phyloP scores from a whole-genome alignment of 202 grass and related monocot species.

The Zoysia matrella region DNA sequence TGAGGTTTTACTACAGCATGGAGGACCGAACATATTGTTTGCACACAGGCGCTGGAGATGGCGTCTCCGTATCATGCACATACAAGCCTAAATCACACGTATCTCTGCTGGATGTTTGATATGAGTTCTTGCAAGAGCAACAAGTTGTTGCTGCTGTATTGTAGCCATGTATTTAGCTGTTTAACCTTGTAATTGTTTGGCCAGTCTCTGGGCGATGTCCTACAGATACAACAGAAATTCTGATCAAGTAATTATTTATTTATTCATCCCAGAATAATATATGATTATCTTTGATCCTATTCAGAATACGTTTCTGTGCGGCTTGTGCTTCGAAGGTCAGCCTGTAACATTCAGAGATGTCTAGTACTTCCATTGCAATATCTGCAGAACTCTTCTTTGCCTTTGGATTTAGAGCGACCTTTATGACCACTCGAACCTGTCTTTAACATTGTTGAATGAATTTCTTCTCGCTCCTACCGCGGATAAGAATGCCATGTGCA shows the following conservation, averaged over 20 bases:
- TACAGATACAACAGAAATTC: conserved; percentile 26
- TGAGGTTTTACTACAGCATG: not conserved
- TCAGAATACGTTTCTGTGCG: too few species aligned
- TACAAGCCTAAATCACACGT: conserved; percentile 12
- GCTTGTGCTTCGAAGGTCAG: too few species aligned
- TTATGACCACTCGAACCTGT: too few species aligned
- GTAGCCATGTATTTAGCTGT: conserved; percentile 44
- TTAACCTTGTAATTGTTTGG: conserved; percentile 35
- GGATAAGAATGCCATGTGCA: too few species aligned
- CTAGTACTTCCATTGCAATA: too few species aligned
- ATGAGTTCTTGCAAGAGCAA: conserved; percentile 28
- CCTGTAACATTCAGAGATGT: too few species aligned
- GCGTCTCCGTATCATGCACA: conserved; percentile 25
- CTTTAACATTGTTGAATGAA: too few species aligned
- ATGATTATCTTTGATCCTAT: too few species aligned
- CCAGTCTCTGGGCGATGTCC: conserved; percentile 7
- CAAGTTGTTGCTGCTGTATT: conserved; percentile 17
- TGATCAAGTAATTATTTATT: conserved; percentile 32
- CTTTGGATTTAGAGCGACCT: too few species aligned
- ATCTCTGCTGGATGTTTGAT: conserved; percentile 26
- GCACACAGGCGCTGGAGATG: conserved; percentile 39
- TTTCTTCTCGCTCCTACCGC: too few species aligned
- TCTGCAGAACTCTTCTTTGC: too few species aligned
- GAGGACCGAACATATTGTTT: conserved; percentile 21
- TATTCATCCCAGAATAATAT: not conserved